phyloP scores from a whole-genome alignment of 306 rosid species.

The Trichosanthes truncata region DNA sequence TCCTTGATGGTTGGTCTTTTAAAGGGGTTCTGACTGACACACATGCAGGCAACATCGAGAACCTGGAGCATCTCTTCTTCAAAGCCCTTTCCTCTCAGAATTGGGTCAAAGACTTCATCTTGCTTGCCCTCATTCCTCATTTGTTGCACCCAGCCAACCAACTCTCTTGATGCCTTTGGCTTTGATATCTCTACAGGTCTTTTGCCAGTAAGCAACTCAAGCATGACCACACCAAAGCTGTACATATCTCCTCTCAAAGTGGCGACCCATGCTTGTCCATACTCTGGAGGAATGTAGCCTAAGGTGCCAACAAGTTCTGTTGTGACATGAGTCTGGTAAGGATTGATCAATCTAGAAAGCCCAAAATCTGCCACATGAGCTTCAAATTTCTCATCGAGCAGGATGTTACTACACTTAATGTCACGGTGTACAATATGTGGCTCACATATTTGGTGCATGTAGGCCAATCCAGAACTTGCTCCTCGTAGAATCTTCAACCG shows the following conservation, averaged over 20 bases:
- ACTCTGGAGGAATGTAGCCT: slow-evolving; percentile 95
- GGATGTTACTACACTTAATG: slow-evolving; percentile 89
- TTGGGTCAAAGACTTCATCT: slow-evolving; percentile 57
- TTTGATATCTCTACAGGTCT: slow-evolving; percentile 82
- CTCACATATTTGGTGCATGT: slow-evolving; percentile 81
- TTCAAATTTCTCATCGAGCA: slow-evolving; percentile 68
- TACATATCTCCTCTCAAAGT: slow-evolving; percentile 91
- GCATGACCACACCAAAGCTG: slow-evolving; percentile 92
- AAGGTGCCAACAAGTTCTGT: slow-evolving; percentile 97
- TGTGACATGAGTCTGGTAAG: slow-evolving; percentile 90
- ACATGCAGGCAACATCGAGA: slow-evolving; percentile 82
- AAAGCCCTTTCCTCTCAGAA: slow-evolving; percentile 57
- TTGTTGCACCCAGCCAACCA: slow-evolving; percentile 82
- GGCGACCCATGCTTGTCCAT: slow-evolving; percentile 97
- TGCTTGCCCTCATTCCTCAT: slow-evolving; percentile 70
- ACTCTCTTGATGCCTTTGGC: slow-evolving; percentile 63
- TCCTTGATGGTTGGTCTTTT: slow-evolving; percentile 80
- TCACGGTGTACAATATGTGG: slow-evolving; percentile 95
- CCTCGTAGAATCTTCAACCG: slow-evolving; percentile 59
- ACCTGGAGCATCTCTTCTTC: slow-evolving; percentile 75
- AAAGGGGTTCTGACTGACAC: slow-evolving; percentile 67
- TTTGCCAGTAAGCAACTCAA: slow-evolving; percentile 76
- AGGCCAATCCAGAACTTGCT: slow-evolving; percentile 67
- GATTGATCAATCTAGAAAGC: slow-evolving; percentile 74
- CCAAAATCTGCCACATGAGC: slow-evolving; percentile 96